Percentiles rank a stretch among this genome's conserved stretches.
These are phyloP conservation scores for Podila minutissima DNA, from an alignment of 192 early-diverging fungal species.

Conservation along the genomic window DNA sequence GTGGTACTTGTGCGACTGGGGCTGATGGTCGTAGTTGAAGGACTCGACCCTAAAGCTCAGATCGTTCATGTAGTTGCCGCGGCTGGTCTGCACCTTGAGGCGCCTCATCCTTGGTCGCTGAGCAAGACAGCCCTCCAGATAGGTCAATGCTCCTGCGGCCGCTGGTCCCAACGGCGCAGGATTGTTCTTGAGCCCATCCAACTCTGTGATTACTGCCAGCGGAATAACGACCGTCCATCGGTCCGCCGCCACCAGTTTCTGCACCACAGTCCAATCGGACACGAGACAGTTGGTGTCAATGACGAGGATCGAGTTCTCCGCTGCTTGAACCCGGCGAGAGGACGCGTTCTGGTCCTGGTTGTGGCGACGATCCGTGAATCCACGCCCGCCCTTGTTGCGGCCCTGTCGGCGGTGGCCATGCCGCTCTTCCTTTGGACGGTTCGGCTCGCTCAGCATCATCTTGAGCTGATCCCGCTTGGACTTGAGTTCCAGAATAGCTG, in stretches of 20 bases:
- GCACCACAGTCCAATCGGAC: conserved; percentile 56
- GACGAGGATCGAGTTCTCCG: conserved; percentile 55
- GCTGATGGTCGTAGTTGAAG: conserved; percentile 56
- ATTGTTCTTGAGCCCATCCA: conserved; percentile 64
- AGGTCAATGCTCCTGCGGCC: conserved; percentile 54
- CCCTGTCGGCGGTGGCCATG: neutral
- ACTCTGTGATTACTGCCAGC: conserved; percentile 64
- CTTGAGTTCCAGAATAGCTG: conserved; percentile 43
- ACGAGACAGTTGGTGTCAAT: conserved; percentile 71
- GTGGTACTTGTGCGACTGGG: neutral
- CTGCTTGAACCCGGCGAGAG: conserved; percentile 26
- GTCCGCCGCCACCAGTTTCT: conserved; percentile 51
- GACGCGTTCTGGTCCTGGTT: neutral
- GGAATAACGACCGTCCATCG: conserved; percentile 65
- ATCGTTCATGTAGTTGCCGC: conserved; percentile 63
- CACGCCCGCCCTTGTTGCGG: conserved; percentile 12
- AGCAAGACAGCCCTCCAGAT: conserved; percentile 53
- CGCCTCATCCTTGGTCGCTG: conserved; percentile 46
- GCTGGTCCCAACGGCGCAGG: conserved; percentile 58
- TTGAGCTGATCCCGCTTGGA: conserved; percentile 45
- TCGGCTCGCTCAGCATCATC: conserved; percentile 33
- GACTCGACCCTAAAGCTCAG: conserved; percentile 64
- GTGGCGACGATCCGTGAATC: conserved; percentile 11
- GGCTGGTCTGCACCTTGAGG: conserved; percentile 65
- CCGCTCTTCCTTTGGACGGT: conserved; percentile 7